Conservation (phyloP, 1,139 yeast genomes). For the Zygosaccharomyces sapae region DNA sequence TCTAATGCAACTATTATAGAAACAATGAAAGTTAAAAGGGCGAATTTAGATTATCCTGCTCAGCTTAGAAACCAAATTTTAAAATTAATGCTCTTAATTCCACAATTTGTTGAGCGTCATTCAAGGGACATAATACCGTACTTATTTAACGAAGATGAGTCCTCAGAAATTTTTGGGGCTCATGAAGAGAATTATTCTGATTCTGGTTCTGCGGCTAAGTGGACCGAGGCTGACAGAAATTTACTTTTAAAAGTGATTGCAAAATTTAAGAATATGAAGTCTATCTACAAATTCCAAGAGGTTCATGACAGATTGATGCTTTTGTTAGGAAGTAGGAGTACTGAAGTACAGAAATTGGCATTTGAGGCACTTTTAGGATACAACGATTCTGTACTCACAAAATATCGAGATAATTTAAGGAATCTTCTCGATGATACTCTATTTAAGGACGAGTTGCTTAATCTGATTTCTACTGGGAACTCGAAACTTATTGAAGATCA, state of each 20-base stretch:
- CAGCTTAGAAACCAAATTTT: slow-evolving; percentile 33
- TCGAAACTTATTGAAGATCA: slow-evolving; percentile 54
- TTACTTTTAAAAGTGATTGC: slow-evolving; percentile 58
- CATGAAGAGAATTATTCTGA: slow-evolving; percentile 30
- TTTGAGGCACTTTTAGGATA: slow-evolving; percentile 67
- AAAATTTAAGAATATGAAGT: slow-evolving; percentile 60
- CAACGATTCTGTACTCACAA: slow-evolving; percentile 53
- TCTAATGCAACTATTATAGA: slow-evolving; percentile 40
- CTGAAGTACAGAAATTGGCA: slow-evolving; percentile 67
- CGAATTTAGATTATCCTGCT: slow-evolving; percentile 34
- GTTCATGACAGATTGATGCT: slow-evolving; percentile 53
- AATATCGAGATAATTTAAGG: slow-evolving; percentile 67
- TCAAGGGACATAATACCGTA: slow-evolving; percentile 54
- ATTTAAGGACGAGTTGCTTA: slow-evolving; percentile 79
- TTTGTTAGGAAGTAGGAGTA: slow-evolving; percentile 58
- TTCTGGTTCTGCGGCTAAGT: slow-evolving; percentile 32
- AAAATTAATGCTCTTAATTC: slow-evolving; percentile 48
- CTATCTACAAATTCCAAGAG: slow-evolving; percentile 47
- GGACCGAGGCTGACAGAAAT: slow-evolving; percentile 63
- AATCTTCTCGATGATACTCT: slow-evolving; percentile 78
- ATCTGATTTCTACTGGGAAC: slow-evolving; percentile 52
- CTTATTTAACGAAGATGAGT: slow-evolving; percentile 39
- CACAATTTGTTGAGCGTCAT: slow-evolving; percentile 64
- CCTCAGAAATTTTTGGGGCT: slow-evolving; percentile 29
- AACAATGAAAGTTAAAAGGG: slow-evolving; percentile 38